Conservation (phyloP, 495 filamentous ascomycete species). For the Penicilliopsis zonata region DNA sequence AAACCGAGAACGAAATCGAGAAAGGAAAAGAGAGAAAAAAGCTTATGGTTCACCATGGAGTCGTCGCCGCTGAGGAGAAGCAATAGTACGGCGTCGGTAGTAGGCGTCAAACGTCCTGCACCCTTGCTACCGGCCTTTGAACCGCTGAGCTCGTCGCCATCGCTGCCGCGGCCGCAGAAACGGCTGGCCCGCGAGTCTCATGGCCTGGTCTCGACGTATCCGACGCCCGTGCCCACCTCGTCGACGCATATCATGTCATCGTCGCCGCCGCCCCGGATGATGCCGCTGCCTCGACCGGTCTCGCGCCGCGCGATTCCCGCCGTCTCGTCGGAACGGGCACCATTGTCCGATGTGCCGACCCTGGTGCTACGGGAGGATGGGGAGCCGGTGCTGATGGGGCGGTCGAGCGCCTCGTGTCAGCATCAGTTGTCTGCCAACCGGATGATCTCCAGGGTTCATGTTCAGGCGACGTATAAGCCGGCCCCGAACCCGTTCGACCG, state of each 20-base stretch:
- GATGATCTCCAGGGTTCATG: constrained; percentile 83
- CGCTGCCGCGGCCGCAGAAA: constrained; percentile 61
- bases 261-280: constrained; percentile 63
- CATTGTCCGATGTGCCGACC: constrained; percentile 67
- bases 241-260: constrained; percentile 87
- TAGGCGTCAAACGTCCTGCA: constrained; percentile 66
- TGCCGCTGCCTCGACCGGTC: constrained; percentile 19
- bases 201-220: constrained; percentile 40
- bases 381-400: constrained; percentile 71
- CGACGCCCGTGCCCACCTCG: constrained; percentile 85
- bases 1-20: no score
- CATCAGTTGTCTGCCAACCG: constrained; percentile 86
- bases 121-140: constrained; percentile 88
- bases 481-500: constrained; percentile 48
- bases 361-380: constrained; percentile 75
- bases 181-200: constrained; percentile 49
- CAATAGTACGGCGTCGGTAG: constrained; percentile 28
- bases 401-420: constrained; percentile 85
- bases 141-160: constrained; percentile 79
- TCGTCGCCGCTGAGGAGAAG: constrained; percentile 31
- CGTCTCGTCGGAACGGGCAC: constrained; percentile 68
- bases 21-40: no score
- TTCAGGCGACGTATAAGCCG: constrained; percentile 73
- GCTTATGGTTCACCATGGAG: constrained; percentile 32
- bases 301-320: constrained; percentile 49